phyloP scores from a whole-genome alignment of 2,329 filamentous ascomycete species.

The Dactylonectria macrodidyma region DNA sequence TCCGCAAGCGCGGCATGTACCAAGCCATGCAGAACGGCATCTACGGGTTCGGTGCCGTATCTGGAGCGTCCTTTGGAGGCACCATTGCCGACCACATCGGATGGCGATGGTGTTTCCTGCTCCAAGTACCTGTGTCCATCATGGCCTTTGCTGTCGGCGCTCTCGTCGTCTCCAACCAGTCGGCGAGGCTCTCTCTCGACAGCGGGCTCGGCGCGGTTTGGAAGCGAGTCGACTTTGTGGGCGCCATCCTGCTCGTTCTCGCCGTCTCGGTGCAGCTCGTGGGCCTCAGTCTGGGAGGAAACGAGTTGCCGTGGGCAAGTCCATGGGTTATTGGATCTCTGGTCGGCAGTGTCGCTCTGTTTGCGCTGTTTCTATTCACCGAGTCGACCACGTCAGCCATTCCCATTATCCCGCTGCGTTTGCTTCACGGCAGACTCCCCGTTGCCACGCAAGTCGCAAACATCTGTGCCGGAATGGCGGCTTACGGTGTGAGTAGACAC shows the following conservation, averaged over 20 bases:
- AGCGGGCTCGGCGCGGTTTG: constrained; percentile 59
- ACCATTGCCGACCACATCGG: constrained; percentile 75
- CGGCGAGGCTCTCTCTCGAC: constrained; percentile 47
- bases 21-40: constrained; percentile 73
- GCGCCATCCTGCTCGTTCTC: constrained; percentile 69
- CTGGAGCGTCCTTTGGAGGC: constrained; percentile 76
- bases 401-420: constrained; percentile 68
- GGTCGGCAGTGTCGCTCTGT: constrained; percentile 58
- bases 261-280: constrained; percentile 72
- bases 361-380: constrained; percentile 61
- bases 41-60: constrained; percentile 73
- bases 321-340: constrained; percentile 63
- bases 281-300: constrained; percentile 70
- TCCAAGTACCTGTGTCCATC: constrained; percentile 73
- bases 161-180: constrained; percentile 65
- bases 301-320: constrained; percentile 67
- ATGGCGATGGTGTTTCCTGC: constrained; percentile 77
- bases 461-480: constrained; percentile 72
- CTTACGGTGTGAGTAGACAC: constrained; percentile 69
- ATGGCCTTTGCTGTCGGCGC: constrained; percentile 68
- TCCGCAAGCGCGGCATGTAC: constrained; percentile 70
- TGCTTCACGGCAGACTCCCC: constrained; percentile 69
- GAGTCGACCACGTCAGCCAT: constrained; percentile 66
- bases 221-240: constrained; percentile 71
- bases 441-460: constrained; percentile 71